Evolutionary conservation across 805 yeast genomes (phyloP).

Genomic region (Zygosaccharomyces siamensis): DNA sequence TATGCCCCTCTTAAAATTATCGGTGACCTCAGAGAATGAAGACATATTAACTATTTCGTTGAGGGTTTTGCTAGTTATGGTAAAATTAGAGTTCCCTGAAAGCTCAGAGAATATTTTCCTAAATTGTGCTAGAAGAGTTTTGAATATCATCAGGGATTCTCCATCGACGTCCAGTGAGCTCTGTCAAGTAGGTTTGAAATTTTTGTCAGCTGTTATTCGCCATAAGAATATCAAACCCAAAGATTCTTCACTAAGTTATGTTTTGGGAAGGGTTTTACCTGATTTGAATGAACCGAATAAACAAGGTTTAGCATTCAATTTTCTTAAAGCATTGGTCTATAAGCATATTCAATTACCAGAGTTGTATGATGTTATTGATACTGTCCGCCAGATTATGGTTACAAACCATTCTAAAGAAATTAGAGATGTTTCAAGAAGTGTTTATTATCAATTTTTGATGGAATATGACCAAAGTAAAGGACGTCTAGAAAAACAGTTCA

Average conservation of each 20-base stretch:
- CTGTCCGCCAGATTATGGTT: constrained; percentile 77
- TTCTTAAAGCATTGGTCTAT: constrained; percentile 70
- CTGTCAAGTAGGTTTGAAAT: constrained; percentile 74
- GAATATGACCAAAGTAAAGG: constrained; percentile 93
- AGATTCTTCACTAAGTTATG: constrained; percentile 65
- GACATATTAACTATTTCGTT: constrained; percentile 67
- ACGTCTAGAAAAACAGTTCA: constrained; percentile 75
- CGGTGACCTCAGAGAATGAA: constrained; percentile 66
- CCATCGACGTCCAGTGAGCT: constrained; percentile 75
- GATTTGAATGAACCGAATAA: constrained; percentile 86
- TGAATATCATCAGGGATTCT: constrained; percentile 63
- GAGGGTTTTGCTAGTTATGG: constrained; percentile 53
- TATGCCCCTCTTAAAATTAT: constrained; percentile 61
- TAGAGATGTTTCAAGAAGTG: constrained; percentile 77
- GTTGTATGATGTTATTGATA: constrained; percentile 82
- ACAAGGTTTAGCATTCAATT: constrained; percentile 84
- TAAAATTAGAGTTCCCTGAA: constrained; percentile 58
- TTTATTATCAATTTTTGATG: constrained; percentile 80
- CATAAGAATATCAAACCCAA: constrained; percentile 64
- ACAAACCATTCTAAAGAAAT: constrained; percentile 81
- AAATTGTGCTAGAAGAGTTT: constrained; percentile 53
- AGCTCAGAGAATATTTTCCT: constrained; percentile 46
- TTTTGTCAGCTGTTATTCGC: constrained; percentile 65
- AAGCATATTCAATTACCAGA: constrained; percentile 78
- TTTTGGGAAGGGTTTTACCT: constrained; percentile 68